These are phyloP conservation scores for Aspergillus persii DNA, from an alignment of 2,329 filamentous ascomycete genomes.

Conservation along the genomic window DNA sequence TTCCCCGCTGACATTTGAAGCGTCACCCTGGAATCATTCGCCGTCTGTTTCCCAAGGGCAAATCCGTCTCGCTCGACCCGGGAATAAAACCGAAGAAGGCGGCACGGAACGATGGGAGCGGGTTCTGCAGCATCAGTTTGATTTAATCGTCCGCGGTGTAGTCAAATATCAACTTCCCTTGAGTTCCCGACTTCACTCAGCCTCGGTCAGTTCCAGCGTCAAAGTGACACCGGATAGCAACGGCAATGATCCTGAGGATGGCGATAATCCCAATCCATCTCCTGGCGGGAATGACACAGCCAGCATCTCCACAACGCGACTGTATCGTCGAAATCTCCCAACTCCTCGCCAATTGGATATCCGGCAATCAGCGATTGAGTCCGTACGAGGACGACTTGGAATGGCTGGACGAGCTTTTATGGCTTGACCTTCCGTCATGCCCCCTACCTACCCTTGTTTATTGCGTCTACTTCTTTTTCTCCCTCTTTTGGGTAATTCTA, in stretches of 20 bases:
- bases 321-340: constrained; percentile 3
- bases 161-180: constrained; percentile 74
- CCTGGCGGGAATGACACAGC: constrained; percentile 30
- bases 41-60: constrained; percentile 74
- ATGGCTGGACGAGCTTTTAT: constrained; percentile 27
- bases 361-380: constrained; percentile 9
- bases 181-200: constrained; percentile 54
- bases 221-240: constrained; percentile 40
- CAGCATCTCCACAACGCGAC: constrained; percentile 16
- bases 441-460: not conserved
- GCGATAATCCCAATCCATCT: constrained; percentile 13
- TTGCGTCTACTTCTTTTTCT: constrained; percentile 3
- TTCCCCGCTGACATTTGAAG: constrained; percentile 83
- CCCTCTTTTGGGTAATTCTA: constrained; percentile 7
- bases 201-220: constrained; percentile 44
- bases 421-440: constrained; percentile 21
- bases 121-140: constrained; percentile 87
- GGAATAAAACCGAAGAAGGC: constrained; percentile 79
- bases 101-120: constrained; percentile 86
- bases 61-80: constrained; percentile 76
- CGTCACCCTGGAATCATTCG: constrained; percentile 77
- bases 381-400: constrained; percentile 9
- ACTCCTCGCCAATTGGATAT: constrained; percentile 6
- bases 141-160: constrained; percentile 86
- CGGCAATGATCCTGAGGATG: constrained; percentile 18